Evolutionary conservation across 1,139 yeast genomes (phyloP).

Genomic region (Pichia sp.): DNA sequence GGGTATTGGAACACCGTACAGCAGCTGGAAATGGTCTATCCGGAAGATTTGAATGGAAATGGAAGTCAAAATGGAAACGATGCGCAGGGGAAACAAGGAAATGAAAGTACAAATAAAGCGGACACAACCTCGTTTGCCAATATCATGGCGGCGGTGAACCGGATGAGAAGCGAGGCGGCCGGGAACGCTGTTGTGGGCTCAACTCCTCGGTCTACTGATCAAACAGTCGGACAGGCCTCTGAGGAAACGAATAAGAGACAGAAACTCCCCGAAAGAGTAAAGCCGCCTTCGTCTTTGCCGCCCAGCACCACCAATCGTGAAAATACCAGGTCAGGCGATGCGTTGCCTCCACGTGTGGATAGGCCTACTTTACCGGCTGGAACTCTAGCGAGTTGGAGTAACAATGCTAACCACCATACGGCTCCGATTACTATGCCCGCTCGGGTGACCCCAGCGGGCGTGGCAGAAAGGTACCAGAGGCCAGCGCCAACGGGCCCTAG

Average conservation of each 20-base stretch:
- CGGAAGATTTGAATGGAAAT: neutral
- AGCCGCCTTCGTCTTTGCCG: neutral
- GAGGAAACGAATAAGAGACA: conserved; percentile 2
- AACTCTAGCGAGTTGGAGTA: neutral
- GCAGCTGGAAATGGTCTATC: neutral
- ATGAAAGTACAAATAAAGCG: neutral
- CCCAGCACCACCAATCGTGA: too few species aligned
- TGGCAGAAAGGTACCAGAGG: neutral
- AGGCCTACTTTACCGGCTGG: conserved; percentile 1
- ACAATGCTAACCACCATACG: too few species aligned
- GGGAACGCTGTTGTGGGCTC: neutral
- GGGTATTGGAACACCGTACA: too few species aligned
- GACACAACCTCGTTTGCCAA: conserved; percentile 61
- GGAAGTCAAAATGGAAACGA: neutral
- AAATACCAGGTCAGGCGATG: too few species aligned
- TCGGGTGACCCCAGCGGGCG: neutral
- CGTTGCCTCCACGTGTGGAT: conserved; percentile 6
- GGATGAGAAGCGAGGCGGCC: conserved; percentile 35
- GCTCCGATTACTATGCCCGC: neutral
- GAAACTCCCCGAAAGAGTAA: conserved; percentile 7
- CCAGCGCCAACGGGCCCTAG: neutral
- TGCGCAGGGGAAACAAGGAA: neutral
- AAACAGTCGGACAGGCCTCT: conserved; percentile 6
- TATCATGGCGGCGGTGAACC: conserved; percentile 57
- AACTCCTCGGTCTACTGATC: neutral